Evolutionary conservation across 1,139 yeast species (phyloP).

Genomic region (Suhomyces anneliseae): DNA sequence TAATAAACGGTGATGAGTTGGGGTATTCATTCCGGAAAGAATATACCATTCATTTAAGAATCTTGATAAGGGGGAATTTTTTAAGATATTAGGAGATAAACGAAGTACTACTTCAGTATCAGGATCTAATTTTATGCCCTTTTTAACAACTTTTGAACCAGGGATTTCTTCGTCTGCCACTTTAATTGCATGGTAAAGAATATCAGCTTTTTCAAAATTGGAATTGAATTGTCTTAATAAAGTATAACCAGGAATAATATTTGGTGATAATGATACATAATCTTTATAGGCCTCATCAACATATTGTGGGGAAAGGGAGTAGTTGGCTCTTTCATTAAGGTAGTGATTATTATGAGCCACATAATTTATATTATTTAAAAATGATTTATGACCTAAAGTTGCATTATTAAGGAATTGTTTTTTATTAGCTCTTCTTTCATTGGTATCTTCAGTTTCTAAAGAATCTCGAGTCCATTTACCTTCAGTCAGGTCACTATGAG

Average conservation of each 20-base stretch:
- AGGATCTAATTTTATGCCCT: constrained; percentile 5
- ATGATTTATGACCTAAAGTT: constrained; percentile 21
- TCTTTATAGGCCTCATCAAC: constrained; percentile 14
- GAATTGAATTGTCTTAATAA: constrained; percentile 21
- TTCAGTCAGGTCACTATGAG: constrained; percentile 3
- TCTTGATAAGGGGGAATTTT: constrained; percentile 22
- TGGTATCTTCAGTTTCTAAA: constrained; percentile 4
- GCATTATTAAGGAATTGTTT: constrained; percentile 10
- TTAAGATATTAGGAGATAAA: constrained; percentile 26
- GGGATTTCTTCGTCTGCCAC: not conserved
- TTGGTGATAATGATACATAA: constrained; percentile 17
- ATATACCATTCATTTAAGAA: constrained; percentile 39
- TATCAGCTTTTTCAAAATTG: constrained; percentile 15
- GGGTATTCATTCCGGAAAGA: constrained; percentile 26
- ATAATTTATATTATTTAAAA: constrained; percentile 29
- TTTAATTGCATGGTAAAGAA: constrained; percentile 21
- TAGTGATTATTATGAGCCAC: constrained; percentile 24
- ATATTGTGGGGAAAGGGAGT: constrained; percentile 11
- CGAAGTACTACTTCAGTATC: constrained; percentile 25
- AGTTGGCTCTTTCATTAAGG: constrained; percentile 19
- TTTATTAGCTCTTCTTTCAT: not conserved
- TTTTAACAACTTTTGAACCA: constrained; percentile 1
- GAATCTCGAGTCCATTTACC: constrained; percentile 3
- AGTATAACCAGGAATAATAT: constrained; percentile 26
- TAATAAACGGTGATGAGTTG: constrained; percentile 19